These are phyloP conservation scores for Jamesozyma rosinii DNA, from an alignment of 805 yeast genomes.

Conservation along the genomic window DNA sequence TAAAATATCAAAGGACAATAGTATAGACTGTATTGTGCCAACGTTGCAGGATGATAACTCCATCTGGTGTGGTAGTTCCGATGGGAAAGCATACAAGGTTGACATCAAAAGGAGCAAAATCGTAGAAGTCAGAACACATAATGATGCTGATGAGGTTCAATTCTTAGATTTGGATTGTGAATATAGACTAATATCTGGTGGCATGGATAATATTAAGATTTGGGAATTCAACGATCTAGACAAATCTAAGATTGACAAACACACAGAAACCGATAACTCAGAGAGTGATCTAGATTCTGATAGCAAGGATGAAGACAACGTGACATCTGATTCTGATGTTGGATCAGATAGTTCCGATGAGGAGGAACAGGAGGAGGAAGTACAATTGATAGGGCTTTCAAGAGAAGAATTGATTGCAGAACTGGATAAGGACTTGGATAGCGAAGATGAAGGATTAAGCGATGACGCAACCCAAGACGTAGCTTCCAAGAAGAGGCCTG, in stretches of 20 bases:
- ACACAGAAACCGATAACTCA: slow-evolving; percentile 4
- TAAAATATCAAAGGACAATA: slow-evolving; percentile 55
- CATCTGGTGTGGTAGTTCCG: slow-evolving; percentile 73
- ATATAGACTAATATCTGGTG: slow-evolving; percentile 71
- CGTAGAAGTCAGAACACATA: slow-evolving; percentile 58
- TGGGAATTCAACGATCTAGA: slow-evolving; percentile 44
- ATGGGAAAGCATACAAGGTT: slow-evolving; percentile 62
- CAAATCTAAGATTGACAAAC: slow-evolving; percentile 18
- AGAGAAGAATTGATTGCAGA: slow-evolving; percentile 28
- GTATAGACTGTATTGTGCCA: slow-evolving; percentile 62
- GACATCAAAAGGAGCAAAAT: slow-evolving; percentile 57
- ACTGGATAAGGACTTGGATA: slow-evolving; percentile 22
- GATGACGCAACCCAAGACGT: slow-evolving; percentile 3
- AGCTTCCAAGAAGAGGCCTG: slow-evolving; percentile 3
- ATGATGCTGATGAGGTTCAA: slow-evolving; percentile 62
- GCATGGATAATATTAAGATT: slow-evolving; percentile 70
- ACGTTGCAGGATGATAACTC: slow-evolving; percentile 39
- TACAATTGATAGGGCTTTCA: slow-evolving; percentile 18
- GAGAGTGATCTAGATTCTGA: slow-evolving; percentile 15
- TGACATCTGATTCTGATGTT: background rate
- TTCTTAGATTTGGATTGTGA: slow-evolving; percentile 70
- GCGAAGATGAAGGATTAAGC: slow-evolving; percentile 8
- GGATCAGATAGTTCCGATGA: background rate
- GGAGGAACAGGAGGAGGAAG: slow-evolving; percentile 7
- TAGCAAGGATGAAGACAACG: slow-evolving; percentile 19